Conservation (phyloP, 2,329 filamentous ascomycete genomes). For the Aureobasidium sp. region DNA sequence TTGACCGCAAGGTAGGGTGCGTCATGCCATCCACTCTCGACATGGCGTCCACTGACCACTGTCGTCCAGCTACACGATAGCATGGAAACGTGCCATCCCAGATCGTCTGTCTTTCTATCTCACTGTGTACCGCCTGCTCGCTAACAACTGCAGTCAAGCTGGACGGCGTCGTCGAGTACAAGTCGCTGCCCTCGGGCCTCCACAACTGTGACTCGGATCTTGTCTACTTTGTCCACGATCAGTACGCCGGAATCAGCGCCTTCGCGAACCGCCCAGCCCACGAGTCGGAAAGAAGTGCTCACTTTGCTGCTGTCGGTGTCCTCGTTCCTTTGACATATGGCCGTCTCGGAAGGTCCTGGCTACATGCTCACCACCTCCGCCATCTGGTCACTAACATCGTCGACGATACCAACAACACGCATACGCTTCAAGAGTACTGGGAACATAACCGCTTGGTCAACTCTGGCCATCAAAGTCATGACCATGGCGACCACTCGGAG, state of each 20-base stretch:
- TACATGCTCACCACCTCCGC: conserved; percentile 71
- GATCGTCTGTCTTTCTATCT: conserved; percentile 46
- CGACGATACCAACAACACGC: conserved; percentile 55
- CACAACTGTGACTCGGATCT: conserved; percentile 85
- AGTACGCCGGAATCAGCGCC: conserved; percentile 81
- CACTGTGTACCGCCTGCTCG: background rate
- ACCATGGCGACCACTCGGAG: conserved; percentile 35
- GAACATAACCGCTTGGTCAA: conserved; percentile 43
- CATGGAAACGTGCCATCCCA: conserved; percentile 70
- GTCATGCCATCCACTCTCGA: conserved; percentile 14
- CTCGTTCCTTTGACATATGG: conserved; percentile 82
- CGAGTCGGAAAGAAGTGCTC: conserved; percentile 74
- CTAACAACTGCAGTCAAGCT: conserved; percentile 46
- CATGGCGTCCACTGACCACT: background rate
- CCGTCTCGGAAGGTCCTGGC: conserved; percentile 80
- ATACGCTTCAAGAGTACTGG: conserved; percentile 75
- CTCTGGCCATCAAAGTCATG: conserved; percentile 44
- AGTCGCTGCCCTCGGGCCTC: conserved; percentile 85
- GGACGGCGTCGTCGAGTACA: conserved; percentile 89
- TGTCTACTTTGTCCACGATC: conserved; percentile 82
- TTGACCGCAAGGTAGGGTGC: conserved; percentile 34
- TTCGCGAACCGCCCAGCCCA: conserved; percentile 80
- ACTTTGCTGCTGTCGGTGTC: conserved; percentile 86
- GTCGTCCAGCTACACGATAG: conserved; percentile 63
- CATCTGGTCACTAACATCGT: conserved; percentile 62